Percentiles rank a stretch among this genome's conserved stretches.
These are phyloP conservation scores for Fusarium albosuccineum DNA, from an alignment of 2,329 filamentous ascomycete genomes.

Conservation along the genomic window DNA sequence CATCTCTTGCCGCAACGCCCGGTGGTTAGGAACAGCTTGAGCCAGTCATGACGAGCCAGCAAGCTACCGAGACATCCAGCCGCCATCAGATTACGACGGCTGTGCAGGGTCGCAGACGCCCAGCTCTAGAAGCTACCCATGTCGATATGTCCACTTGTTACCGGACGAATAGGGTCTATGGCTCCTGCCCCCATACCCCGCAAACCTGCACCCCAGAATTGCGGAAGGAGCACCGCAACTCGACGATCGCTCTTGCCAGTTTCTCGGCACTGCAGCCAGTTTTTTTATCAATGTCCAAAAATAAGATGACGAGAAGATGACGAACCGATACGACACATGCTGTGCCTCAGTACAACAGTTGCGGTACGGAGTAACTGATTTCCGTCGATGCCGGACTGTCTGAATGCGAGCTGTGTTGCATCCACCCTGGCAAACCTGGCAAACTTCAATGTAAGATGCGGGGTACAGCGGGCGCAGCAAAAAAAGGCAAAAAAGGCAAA, in stretches of 20 bases:
- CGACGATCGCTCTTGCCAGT: constrained; percentile 18
- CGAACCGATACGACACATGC: constrained; percentile 12
- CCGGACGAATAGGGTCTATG: constrained; percentile 31
- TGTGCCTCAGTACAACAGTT: constrained; percentile 2
- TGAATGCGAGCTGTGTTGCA: too few species aligned
- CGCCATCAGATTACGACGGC: constrained; percentile 38
- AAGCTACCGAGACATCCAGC: constrained; percentile 23
- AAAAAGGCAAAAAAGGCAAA: too few species aligned
- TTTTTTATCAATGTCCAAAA: not conserved
- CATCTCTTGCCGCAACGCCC: not conserved
- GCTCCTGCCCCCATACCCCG: constrained; percentile 7
- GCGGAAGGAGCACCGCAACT: constrained; percentile 33
- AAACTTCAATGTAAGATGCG: too few species aligned
- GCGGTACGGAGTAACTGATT: too few species aligned
- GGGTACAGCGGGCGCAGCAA: too few species aligned
- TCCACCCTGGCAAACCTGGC: too few species aligned
- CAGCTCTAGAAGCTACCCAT: constrained; percentile 19
- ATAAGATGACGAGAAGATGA: constrained; percentile 31
- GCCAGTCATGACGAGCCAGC: constrained; percentile 6
- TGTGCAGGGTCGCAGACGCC: constrained; percentile 27
- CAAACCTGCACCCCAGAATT: constrained; percentile 34
- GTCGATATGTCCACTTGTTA: constrained; percentile 11
- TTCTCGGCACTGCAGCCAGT: constrained; percentile 23
- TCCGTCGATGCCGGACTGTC: too few species aligned
- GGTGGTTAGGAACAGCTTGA: constrained; percentile 5